Conservation (phyloP, 2,329 filamentous ascomycete species). For the Xylariaceae sp. region DNA sequence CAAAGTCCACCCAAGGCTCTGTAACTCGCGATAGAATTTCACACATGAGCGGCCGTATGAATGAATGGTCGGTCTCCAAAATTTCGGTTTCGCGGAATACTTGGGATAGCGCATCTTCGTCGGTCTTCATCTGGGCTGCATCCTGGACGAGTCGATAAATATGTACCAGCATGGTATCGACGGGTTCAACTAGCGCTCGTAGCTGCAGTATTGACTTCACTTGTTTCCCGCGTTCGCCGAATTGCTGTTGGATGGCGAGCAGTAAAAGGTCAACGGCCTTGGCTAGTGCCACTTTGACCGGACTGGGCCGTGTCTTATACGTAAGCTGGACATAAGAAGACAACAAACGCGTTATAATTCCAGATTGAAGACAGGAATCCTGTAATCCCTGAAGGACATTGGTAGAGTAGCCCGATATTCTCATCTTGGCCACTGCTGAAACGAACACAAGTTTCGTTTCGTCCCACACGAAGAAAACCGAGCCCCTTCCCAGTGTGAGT, state of each 20-base stretch:
- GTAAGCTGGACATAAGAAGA: slow-evolving; percentile 42
- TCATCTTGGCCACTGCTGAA: slow-evolving; percentile 40
- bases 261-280: slow-evolving; percentile 45
- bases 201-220: slow-evolving; percentile 48
- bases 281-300: slow-evolving; percentile 47
- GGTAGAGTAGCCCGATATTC: slow-evolving; percentile 53
- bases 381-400: slow-evolving; percentile 44
- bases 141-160: slow-evolving; percentile 47
- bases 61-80: slow-evolving; percentile 57
- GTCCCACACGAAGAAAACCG: slow-evolving; percentile 63
- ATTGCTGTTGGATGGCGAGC: slow-evolving; percentile 43
- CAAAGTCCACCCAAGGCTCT: slow-evolving; percentile 59
- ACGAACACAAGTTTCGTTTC: slow-evolving; percentile 47
- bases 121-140: slow-evolving; percentile 40
- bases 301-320: slow-evolving; percentile 40
- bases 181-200: slow-evolving; percentile 43
- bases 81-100: slow-evolving; percentile 58
- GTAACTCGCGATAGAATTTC: slow-evolving; percentile 61
- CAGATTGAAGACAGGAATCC: slow-evolving; percentile 41
- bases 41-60: slow-evolving; percentile 58
- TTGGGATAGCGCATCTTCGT: slow-evolving; percentile 57
- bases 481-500: slow-evolving; percentile 64
- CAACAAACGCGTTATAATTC: slow-evolving; percentile 43
- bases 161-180: slow-evolving; percentile 45
- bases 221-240: slow-evolving; percentile 39